Percentiles rank a stretch among this genome's conserved stretches.
Evolutionary conservation across 139 green algal genomes (phyloP).

Genomic region (Auxenochlorella protothecoides): DNA sequence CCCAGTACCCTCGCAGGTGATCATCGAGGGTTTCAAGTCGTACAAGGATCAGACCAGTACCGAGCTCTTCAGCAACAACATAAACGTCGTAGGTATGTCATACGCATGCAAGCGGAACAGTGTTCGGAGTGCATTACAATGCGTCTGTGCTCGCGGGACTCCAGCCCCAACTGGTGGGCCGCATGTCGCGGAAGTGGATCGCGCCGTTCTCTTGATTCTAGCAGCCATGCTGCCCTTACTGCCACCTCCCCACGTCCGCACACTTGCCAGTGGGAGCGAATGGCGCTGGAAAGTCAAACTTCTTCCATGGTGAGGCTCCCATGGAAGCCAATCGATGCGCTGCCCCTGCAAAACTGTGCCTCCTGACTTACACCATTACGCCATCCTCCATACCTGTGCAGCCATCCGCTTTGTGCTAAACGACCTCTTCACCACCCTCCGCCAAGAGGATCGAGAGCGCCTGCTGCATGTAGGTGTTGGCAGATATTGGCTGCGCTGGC

Average conservation of each 20-base stretch:
- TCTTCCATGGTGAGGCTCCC: constrained; percentile 83
- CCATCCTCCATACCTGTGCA: constrained; percentile 25
- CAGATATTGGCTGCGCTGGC: background rate
- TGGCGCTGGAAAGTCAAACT: constrained; percentile 98
- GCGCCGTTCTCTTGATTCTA: background rate
- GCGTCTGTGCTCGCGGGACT: background rate
- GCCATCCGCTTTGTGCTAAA: constrained; percentile 97
- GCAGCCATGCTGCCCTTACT: too few species aligned
- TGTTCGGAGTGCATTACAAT: background rate
- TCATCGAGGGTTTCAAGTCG: constrained; percentile 95
- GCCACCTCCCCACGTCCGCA: background rate
- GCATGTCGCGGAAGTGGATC: background rate
- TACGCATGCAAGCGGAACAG: background rate
- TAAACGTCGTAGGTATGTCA: constrained; percentile 83
- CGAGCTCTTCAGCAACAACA: constrained; percentile 76
- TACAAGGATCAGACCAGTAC: constrained; percentile 90
- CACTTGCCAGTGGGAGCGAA: constrained; percentile 84
- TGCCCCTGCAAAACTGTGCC: too few species aligned
- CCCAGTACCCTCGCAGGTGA: constrained; percentile 45
- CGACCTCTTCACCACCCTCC: constrained; percentile 64
- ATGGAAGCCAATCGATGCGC: too few species aligned
- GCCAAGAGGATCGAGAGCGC: constrained; percentile 73
- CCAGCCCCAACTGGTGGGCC: background rate
- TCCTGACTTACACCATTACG: too few species aligned
- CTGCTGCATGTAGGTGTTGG: constrained; percentile 80